Conservation (phyloP, 352 stramenopile species). For the Phytophthora gonapodyides region DNA sequence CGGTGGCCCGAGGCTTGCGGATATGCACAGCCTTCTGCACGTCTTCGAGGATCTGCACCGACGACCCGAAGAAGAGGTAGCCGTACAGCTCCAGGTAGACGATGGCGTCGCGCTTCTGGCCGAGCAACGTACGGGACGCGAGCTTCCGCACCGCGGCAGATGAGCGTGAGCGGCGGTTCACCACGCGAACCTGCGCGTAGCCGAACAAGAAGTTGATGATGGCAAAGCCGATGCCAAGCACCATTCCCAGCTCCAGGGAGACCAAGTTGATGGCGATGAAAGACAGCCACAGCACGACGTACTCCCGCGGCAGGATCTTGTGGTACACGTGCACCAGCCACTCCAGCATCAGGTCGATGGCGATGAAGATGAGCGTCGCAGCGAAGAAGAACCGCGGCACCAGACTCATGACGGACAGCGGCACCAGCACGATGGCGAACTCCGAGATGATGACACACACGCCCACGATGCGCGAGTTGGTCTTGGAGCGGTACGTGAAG, state of each 20-base stretch:
- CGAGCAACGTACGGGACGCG: slow-evolving; percentile 58
- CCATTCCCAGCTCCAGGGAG: slow-evolving; percentile 97
- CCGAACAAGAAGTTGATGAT: slow-evolving; percentile 87
- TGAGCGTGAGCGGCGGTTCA: slow-evolving; percentile 58
- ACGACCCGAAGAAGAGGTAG: slow-evolving; percentile 88
- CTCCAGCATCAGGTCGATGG: slow-evolving; percentile 96
- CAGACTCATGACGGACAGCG: slow-evolving; percentile 94
- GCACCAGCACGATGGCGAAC: slow-evolving; percentile 89
- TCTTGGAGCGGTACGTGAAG: slow-evolving; percentile 95
- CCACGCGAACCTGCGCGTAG: slow-evolving; percentile 76
- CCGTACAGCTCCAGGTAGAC: slow-evolving; percentile 83
- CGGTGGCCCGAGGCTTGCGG: slow-evolving; percentile 38
- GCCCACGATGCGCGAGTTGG: slow-evolving; percentile 91
- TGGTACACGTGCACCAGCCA: slow-evolving; percentile 93
- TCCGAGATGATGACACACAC: slow-evolving; percentile 90
- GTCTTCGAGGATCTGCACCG: slow-evolving; percentile 81
- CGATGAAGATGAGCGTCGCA: slow-evolving; percentile 97
- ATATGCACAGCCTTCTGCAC: slow-evolving; percentile 80
- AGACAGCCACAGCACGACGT: slow-evolving; percentile 91
- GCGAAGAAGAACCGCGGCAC: slow-evolving; percentile 98
- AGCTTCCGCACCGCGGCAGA: slow-evolving; percentile 75
- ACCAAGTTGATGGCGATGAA: slow-evolving; percentile 95
- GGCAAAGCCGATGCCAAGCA: slow-evolving; percentile 90
- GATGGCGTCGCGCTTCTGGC: slow-evolving; percentile 72
- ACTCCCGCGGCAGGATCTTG: slow-evolving; percentile 90